Evolutionary conservation across 2,329 filamentous ascomycete species (phyloP).

Genomic region (Alternaria consortialis): DNA sequence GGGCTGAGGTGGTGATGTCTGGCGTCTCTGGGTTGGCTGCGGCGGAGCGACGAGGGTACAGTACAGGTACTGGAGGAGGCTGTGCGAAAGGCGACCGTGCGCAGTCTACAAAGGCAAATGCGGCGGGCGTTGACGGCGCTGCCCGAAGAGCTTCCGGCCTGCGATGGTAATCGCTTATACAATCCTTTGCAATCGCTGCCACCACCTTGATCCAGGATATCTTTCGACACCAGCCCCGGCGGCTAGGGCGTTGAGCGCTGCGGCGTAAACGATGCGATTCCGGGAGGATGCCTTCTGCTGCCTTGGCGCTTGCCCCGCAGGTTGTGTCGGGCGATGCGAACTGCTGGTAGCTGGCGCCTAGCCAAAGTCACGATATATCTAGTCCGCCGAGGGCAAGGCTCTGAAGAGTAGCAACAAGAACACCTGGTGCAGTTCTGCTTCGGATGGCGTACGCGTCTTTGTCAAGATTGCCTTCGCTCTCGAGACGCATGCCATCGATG

Average conservation of each 20-base stretch:
- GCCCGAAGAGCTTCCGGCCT: conserved; percentile 25
- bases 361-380: not conserved
- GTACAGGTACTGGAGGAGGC: conserved; percentile 37
- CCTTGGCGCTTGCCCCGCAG: conserved; percentile 35
- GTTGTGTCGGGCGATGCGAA: conserved; percentile 17
- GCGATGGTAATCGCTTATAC: conserved; percentile 27
- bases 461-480: conserved; percentile 18
- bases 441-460: conserved; percentile 21
- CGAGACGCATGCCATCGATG: conserved; percentile 23
- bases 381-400: not conserved
- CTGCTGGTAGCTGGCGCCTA: conserved; percentile 5
- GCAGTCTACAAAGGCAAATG: conserved; percentile 35
- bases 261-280: conserved; percentile 11
- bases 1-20: conserved; percentile 12
- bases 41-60: conserved; percentile 28
- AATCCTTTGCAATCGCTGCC: conserved; percentile 30
- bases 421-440: not conserved
- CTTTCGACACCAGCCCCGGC: conserved; percentile 1
- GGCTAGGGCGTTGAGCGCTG: conserved; percentile 8
- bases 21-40: conserved; percentile 24
- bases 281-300: conserved; percentile 18
- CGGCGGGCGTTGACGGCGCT: conserved; percentile 28
- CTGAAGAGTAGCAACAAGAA: not conserved
- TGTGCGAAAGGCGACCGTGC: conserved; percentile 40
- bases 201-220: not conserved